Conservation (phyloP, 108 stramenopile species). For the Nitzschia sp. region DNA sequence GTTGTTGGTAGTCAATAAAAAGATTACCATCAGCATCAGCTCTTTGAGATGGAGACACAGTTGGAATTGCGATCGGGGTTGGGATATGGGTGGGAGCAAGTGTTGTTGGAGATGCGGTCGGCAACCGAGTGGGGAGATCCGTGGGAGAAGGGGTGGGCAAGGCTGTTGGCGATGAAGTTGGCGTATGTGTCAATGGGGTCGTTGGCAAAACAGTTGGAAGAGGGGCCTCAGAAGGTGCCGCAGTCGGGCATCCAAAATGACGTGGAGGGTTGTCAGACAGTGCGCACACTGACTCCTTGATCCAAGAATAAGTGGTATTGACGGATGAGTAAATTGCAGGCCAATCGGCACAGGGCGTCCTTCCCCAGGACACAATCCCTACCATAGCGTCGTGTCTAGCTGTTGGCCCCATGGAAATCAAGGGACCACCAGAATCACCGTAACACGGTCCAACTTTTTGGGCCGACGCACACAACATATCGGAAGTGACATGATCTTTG, state of each 20-base stretch:
- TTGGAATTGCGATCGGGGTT: too few relatives aligned
- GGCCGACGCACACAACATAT: slow-evolving; percentile 64
- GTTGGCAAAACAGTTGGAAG: not conserved
- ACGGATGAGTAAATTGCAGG: not conserved
- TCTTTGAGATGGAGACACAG: too few relatives aligned
- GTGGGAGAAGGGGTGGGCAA: not conserved
- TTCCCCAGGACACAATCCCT: slow-evolving; percentile 9
- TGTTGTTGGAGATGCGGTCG: too few relatives aligned
- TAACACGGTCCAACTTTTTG: slow-evolving; percentile 9
- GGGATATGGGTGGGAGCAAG: too few relatives aligned
- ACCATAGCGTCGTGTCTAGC: not conserved
- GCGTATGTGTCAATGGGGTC: not conserved
- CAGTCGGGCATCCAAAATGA: not conserved
- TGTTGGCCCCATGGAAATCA: not conserved
- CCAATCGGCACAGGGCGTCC: not conserved
- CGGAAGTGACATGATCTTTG: slow-evolving; percentile 13
- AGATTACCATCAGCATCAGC: too few relatives aligned
- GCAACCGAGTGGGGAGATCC: too few relatives aligned
- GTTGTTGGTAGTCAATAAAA: too few relatives aligned
- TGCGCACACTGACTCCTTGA: not conserved
- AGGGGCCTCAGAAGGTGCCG: not conserved
- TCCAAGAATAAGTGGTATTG: not conserved
- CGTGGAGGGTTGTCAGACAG: not conserved
- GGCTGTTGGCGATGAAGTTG: not conserved
- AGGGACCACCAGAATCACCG: slow-evolving; percentile 14